These are phyloP conservation scores for Venturia effusa DNA, from an alignment of 2,329 filamentous ascomycete species.

Conservation along the genomic window DNA sequence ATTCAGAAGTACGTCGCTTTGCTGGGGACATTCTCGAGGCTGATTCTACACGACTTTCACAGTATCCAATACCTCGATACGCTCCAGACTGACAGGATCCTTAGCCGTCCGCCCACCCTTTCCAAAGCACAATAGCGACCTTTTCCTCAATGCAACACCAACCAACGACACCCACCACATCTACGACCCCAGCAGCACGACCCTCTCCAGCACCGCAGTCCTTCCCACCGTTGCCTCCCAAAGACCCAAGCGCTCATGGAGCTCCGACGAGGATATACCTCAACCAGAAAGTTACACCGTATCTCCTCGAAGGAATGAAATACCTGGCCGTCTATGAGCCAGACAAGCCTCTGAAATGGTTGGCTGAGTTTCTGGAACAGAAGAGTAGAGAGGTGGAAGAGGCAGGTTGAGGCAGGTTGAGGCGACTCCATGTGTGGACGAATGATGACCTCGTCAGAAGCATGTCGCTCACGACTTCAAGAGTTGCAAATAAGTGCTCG, in stretches of 20 bases:
- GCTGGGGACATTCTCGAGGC: neutral
- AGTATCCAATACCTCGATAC: neutral
- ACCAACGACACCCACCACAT: conserved; percentile 15
- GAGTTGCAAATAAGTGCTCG: neutral
- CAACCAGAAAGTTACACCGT: conserved; percentile 38
- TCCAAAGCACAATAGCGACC: neutral
- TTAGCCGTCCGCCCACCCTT: neutral
- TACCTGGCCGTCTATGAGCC: conserved; percentile 38
- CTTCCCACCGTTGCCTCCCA: conserved; percentile 15
- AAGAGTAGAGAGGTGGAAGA: conserved; percentile 38
- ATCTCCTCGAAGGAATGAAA: conserved; percentile 42
- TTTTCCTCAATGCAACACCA: neutral
- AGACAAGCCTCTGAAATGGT: conserved; percentile 39
- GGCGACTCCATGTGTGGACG: conserved; percentile 15
- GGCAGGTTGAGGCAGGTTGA: neutral
- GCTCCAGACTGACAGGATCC: neutral
- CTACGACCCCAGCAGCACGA: conserved; percentile 1
- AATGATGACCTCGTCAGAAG: neutral
- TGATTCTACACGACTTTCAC: neutral
- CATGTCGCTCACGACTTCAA: neutral
- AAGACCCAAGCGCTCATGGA: conserved; percentile 34
- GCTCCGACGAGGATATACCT: conserved; percentile 38
- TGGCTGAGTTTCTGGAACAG: conserved; percentile 36
- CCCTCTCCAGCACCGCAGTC: conserved; percentile 9
- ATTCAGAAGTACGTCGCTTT: neutral